These are phyloP conservation scores for Trichoderma citrinoviride DNA, from an alignment of 2,329 filamentous ascomycete genomes.

Conservation along the genomic window DNA sequence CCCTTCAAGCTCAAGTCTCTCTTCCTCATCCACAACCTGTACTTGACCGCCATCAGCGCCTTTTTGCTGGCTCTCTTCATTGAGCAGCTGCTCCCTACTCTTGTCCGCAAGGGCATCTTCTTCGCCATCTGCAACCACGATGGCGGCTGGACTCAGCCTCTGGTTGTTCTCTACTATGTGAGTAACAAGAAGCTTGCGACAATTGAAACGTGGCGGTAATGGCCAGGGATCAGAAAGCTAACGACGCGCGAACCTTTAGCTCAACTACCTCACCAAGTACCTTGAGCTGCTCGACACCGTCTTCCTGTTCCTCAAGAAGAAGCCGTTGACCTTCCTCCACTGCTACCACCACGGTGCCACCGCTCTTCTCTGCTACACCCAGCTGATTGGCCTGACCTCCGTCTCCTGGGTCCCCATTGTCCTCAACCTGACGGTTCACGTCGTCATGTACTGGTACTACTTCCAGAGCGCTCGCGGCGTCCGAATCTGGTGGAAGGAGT, in stretches of 20 bases:
- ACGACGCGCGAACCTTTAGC: constrained; percentile 49
- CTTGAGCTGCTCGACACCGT: constrained; percentile 92
- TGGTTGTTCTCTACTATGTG: constrained; percentile 97
- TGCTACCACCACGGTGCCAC: constrained; percentile 98
- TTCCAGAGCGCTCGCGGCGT: constrained; percentile 97
- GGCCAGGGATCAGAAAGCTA: constrained; percentile 34
- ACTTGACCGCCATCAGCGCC: constrained; percentile 82
- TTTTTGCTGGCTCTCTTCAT: constrained; percentile 79
- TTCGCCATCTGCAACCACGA: constrained; percentile 75
- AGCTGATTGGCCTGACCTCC: constrained; percentile 86
- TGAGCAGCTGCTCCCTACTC: constrained; percentile 84
- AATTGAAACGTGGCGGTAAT: constrained; percentile 11
- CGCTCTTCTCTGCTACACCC: constrained; percentile 95
- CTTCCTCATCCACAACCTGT: constrained; percentile 96
- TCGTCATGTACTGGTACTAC: constrained; percentile 99
- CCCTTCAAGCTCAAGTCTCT: constrained; percentile 83
- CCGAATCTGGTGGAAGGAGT: constrained; percentile 99
- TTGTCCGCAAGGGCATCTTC: constrained; percentile 80
- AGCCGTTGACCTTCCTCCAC: constrained; percentile 97
- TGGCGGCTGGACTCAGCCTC: constrained; percentile 89
- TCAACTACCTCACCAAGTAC: constrained; percentile 98
- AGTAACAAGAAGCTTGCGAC: constrained; percentile 35
- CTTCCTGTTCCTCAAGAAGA: constrained; percentile 99
- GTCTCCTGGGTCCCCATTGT: constrained; percentile 95
- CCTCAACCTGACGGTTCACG: constrained; percentile 90